These are phyloP conservation scores for Glycine latifolia DNA, from an alignment of 306 rosid genomes.

Conservation along the genomic window DNA sequence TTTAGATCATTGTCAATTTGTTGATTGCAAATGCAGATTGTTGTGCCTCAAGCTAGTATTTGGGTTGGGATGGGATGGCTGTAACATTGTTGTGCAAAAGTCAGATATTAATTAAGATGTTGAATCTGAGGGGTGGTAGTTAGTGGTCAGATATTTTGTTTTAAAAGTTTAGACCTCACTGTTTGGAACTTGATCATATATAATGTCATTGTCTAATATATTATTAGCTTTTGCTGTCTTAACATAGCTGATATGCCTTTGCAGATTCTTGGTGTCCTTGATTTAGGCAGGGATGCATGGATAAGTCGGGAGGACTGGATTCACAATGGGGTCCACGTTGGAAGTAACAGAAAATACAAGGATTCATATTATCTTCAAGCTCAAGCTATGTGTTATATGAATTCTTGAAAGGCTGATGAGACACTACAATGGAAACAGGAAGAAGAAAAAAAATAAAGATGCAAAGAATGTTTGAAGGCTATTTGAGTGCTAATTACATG, in stretches of 20 bases:
- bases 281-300: slow-evolving; percentile 92
- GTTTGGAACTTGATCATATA: not conserved
- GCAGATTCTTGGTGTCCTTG: slow-evolving; percentile 92
- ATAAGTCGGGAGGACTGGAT: slow-evolving; percentile 89
- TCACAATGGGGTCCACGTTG: slow-evolving; percentile 69
- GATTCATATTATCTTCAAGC: slow-evolving; percentile 91
- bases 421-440: not conserved
- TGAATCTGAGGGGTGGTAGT: not conserved
- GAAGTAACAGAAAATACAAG: slow-evolving; percentile 86
- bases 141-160: not conserved
- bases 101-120: not conserved
- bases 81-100: not conserved
- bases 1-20: not conserved
- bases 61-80: not conserved
- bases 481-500: not conserved
- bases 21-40: not conserved
- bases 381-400: slow-evolving; percentile 94
- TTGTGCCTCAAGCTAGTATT: not conserved
- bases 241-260: not conserved
- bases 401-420: slow-evolving; percentile 54
- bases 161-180: not conserved
- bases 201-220: not conserved
- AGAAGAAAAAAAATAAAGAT: not conserved
- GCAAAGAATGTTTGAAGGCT: not conserved
- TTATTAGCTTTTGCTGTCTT: not conserved